These are phyloP conservation scores for Leccinum obscurum DNA, from an alignment of 768 basidiomycete genomes.

Conservation along the genomic window DNA sequence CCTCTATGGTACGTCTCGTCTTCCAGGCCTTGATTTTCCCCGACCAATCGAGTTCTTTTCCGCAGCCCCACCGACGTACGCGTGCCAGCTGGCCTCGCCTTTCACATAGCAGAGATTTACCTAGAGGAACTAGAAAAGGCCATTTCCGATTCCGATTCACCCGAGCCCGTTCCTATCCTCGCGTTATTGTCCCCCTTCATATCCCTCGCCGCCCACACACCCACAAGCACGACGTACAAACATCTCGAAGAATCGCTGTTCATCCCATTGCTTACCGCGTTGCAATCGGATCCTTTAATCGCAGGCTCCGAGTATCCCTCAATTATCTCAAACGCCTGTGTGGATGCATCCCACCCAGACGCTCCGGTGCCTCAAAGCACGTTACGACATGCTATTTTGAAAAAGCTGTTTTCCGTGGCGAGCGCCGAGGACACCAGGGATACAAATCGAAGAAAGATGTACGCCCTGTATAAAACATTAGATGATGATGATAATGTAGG, in stretches of 20 bases:
- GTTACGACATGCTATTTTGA: slow-evolving; percentile 59
- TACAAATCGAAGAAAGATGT: slow-evolving; percentile 80
- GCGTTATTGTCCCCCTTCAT: slow-evolving; percentile 70
- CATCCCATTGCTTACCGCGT: slow-evolving; percentile 62
- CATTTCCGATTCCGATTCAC: slow-evolving; percentile 31
- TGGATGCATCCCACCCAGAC: slow-evolving; percentile 41
- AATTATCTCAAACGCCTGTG: slow-evolving; percentile 55
- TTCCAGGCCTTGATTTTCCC: not conserved
- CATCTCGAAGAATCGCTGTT: slow-evolving; percentile 71
- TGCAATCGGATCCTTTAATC: slow-evolving; percentile 47
- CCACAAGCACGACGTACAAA: slow-evolving; percentile 62
- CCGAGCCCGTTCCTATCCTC: slow-evolving; percentile 48
- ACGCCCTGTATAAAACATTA: slow-evolving; percentile 69
- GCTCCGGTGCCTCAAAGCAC: slow-evolving; percentile 34
- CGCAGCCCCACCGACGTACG: slow-evolving; percentile 66
- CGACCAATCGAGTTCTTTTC: slow-evolving; percentile 5
- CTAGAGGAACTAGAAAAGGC: slow-evolving; percentile 85
- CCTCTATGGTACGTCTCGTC: slow-evolving; percentile 68
- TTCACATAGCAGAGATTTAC: slow-evolving; percentile 89
- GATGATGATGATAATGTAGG: slow-evolving; percentile 42
- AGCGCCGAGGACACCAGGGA: slow-evolving; percentile 74
- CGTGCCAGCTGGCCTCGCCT: slow-evolving; percentile 76
- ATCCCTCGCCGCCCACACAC: slow-evolving; percentile 65
- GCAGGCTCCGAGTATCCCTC: slow-evolving; percentile 38
- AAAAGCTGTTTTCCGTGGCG: slow-evolving; percentile 70